These are phyloP conservation scores for Penicillium sp. DNA, from an alignment of 2,329 filamentous ascomycete genomes.

Conservation along the genomic window DNA sequence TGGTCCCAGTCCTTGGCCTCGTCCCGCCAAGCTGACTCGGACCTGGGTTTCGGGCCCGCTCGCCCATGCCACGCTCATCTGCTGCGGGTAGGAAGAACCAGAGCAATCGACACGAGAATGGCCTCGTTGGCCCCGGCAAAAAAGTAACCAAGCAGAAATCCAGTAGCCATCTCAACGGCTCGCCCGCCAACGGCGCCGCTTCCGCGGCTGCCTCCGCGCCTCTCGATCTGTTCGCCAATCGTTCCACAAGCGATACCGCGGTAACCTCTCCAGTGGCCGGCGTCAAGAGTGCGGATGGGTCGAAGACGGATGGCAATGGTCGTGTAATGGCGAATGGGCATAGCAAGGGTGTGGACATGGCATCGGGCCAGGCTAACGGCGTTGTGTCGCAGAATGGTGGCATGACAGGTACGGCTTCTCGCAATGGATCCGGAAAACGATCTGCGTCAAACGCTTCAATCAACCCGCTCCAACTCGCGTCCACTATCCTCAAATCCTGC, in stretches of 20 bases:
- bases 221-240: conserved; percentile 42
- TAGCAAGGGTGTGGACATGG: conserved; percentile 37
- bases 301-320: conserved; percentile 37
- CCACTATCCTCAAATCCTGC: conserved; percentile 85
- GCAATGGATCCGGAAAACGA: conserved; percentile 37
- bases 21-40: conserved; percentile 52
- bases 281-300: conserved; percentile 28
- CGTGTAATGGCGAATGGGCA: conserved; percentile 38
- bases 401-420: conserved; percentile 30
- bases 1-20: conserved; percentile 49
- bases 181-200: conserved; percentile 45
- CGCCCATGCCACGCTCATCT: conserved; percentile 52
- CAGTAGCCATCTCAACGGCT: conserved; percentile 56
- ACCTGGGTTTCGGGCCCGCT: conserved; percentile 44
- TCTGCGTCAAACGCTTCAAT: conserved; percentile 51
- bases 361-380: conserved; percentile 35
- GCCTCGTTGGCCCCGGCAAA: conserved; percentile 76
- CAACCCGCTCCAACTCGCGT: conserved; percentile 73
- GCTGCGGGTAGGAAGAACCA: conserved; percentile 58
- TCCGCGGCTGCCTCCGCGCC: conserved; percentile 36
- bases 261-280: conserved; percentile 28
- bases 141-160: conserved; percentile 62
- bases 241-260: conserved; percentile 40
- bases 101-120: conserved; percentile 82
- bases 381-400: conserved; percentile 32